These are phyloP conservation scores for Pyrenophora graminea DNA, from an alignment of 2,329 filamentous ascomycete species.

Conservation along the genomic window DNA sequence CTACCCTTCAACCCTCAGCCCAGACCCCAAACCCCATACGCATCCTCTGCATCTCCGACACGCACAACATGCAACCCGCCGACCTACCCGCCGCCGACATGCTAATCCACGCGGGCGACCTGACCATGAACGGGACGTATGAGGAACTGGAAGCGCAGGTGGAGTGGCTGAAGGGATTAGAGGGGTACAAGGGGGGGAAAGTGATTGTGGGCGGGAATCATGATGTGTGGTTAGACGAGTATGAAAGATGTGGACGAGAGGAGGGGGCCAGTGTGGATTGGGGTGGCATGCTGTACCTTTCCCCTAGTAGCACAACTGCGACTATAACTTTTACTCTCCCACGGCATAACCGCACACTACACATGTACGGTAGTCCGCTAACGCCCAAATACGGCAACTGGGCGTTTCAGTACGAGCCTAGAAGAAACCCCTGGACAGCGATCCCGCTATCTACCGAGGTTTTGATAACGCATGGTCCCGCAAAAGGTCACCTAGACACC, in stretches of 20 bases:
- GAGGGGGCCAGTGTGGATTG: slow-evolving; percentile 33
- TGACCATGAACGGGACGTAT: slow-evolving; percentile 71
- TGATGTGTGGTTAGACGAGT: slow-evolving; percentile 52
- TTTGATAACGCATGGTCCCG: slow-evolving; percentile 79
- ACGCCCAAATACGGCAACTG: slow-evolving; percentile 74
- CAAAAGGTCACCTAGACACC: slow-evolving; percentile 68
- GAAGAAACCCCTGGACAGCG: slow-evolving; percentile 66
- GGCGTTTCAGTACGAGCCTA: slow-evolving; percentile 73
- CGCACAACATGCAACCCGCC: slow-evolving; percentile 58
- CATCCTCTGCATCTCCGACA: slow-evolving; percentile 86
- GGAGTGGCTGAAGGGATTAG: slow-evolving; percentile 74
- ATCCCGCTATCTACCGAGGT: slow-evolving; percentile 73
- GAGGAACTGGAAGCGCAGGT: slow-evolving; percentile 74
- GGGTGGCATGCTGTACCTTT: slow-evolving; percentile 70
- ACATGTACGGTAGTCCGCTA: slow-evolving; percentile 76
- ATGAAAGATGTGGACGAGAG: neutral
- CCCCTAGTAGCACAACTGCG: slow-evolving; percentile 54
- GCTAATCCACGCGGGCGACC: slow-evolving; percentile 83
- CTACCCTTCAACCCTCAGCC: neutral
- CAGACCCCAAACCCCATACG: slow-evolving; percentile 54
- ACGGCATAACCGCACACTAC: slow-evolving; percentile 55
- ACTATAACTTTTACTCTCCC: slow-evolving; percentile 50
- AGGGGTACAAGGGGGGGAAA: slow-evolving; percentile 69
- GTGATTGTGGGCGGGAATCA: slow-evolving; percentile 84
- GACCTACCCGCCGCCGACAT: slow-evolving; percentile 75